These are phyloP conservation scores for Nakazawaea peltata DNA, from an alignment of 805 yeast genomes.

Conservation along the genomic window DNA sequence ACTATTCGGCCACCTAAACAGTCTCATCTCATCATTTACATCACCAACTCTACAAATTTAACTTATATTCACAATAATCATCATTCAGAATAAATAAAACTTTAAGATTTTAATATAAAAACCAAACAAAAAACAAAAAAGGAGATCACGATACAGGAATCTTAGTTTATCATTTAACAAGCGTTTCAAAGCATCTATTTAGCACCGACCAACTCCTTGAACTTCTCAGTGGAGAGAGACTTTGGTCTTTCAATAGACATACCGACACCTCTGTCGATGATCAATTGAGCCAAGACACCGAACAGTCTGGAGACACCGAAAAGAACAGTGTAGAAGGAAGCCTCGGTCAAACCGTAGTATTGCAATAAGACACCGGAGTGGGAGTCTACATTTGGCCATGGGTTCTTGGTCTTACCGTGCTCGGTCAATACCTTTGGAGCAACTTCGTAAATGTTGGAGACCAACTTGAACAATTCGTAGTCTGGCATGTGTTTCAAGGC, in stretches of 20 bases:
- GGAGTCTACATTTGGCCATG: conserved; percentile 89
- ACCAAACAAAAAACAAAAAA: neutral
- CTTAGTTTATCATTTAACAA: too few species aligned
- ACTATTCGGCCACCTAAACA: too few species aligned
- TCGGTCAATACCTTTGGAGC: conserved; percentile 75
- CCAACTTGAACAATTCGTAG: conserved; percentile 71
- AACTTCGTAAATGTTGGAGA: conserved; percentile 68
- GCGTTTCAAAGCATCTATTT: neutral
- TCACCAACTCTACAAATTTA: too few species aligned
- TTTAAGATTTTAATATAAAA: too few species aligned
- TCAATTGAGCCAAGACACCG: conserved; percentile 80
- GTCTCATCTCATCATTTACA: too few species aligned
- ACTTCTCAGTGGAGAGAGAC: conserved; percentile 90
- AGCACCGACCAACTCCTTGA: conserved; percentile 60
- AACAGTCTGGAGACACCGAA: conserved; percentile 85
- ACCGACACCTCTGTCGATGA: conserved; percentile 79
- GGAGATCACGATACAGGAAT: neutral
- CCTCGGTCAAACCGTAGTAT: conserved; percentile 79
- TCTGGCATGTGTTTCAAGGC: conserved; percentile 71
- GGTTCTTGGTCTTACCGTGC: conserved; percentile 89
- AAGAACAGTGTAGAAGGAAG: conserved; percentile 76
- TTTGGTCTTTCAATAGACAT: conserved; percentile 84
- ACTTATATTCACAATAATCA: neutral
- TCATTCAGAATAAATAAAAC: neutral
- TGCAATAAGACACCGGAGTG: conserved; percentile 81